Evolutionary conservation across 2,329 filamentous ascomycete genomes (phyloP).

Genomic region (Colletotrichum agaves): DNA sequence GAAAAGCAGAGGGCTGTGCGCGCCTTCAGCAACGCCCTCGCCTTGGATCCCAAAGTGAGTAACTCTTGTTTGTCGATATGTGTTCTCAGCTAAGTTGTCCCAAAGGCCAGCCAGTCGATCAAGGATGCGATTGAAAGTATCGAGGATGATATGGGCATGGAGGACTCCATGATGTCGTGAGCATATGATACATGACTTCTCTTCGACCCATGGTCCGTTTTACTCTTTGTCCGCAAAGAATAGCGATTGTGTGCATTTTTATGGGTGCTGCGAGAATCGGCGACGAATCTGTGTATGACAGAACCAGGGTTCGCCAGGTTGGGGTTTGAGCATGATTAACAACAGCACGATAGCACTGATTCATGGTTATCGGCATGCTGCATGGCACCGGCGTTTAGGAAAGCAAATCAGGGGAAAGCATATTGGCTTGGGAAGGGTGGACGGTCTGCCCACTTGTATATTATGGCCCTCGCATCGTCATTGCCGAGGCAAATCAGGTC

Average conservation of each 20-base stretch:
- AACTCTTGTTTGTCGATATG: background rate
- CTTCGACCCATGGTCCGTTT: background rate
- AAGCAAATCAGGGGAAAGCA: constrained; percentile 34
- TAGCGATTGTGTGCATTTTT: constrained; percentile 16
- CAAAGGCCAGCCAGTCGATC: constrained; percentile 88
- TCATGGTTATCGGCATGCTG: constrained; percentile 43
- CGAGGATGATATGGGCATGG: constrained; percentile 80
- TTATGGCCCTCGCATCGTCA: constrained; percentile 1
- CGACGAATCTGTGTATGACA: constrained; percentile 21
- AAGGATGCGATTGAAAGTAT: constrained; percentile 96
- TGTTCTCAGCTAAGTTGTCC: constrained; percentile 23
- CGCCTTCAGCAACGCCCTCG: constrained; percentile 94
- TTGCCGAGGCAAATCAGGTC: constrained; percentile 2
- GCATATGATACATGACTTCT: constrained; percentile 4
- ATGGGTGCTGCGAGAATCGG: constrained; percentile 16
- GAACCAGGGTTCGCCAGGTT: constrained; percentile 28
- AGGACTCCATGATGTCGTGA: constrained; percentile 72
- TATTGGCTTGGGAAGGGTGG: constrained; percentile 32
- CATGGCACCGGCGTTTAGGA: constrained; percentile 49
- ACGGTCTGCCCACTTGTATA: constrained; percentile 25
- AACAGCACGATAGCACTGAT: constrained; percentile 35
- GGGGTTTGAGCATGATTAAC: constrained; percentile 24
- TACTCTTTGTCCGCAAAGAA: background rate
- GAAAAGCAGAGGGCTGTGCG: constrained; percentile 85
- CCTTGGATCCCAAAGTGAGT: constrained; percentile 93